Evolutionary conservation across 2,329 filamentous ascomycete genomes (phyloP), one percentile per base, ranked within the genome.

Genomic region (Penicillium decumbens): DNA sequence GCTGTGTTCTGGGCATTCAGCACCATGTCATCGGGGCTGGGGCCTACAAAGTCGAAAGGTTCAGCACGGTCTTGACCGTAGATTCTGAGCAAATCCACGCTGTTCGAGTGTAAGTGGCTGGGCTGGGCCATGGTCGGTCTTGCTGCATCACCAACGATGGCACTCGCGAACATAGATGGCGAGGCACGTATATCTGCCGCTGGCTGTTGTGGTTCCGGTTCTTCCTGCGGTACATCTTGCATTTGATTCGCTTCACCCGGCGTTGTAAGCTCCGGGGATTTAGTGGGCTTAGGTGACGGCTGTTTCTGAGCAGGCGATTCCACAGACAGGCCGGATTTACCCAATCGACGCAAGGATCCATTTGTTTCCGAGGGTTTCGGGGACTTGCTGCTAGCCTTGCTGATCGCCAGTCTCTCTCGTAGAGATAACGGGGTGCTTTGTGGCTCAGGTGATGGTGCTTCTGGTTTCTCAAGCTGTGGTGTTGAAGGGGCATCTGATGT

Each of bases 21-120:
- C 63, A 96, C 88, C 65, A 93, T 75, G 69, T 96, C 91, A 75
- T 97, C 91, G 59, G 91, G 91, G 72, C 91, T 96, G 47, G 92
- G 91, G 67, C 83, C 82, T 77, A 85, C 77, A 74, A 96, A 96
- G 51, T 84, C 72, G 67, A 74, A 75, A 40, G 64, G 63, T 69
- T 72, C 67, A 73, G 70, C 65, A 63, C 67, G 57, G 48, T 70
- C 60, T 53, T 70, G 64, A 48, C 69, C 69, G 50, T 71, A 72
- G 20, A 73, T 65, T 46, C 58, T 56, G 41, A 70, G 63, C 25
- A 71, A 46, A 61, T 71, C 65, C 51, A 70, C 57, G 20, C 59
- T 59, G 41, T 60, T 66, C 28, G 62, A 59, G 41, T 56, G 52
- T 41, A 69, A 53, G 53, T 67, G 66, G 62, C 66, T 67, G 60